These are phyloP conservation scores for Dalechampia spathulata DNA, from an alignment of 441 rosid species.

Conservation along the genomic window DNA sequence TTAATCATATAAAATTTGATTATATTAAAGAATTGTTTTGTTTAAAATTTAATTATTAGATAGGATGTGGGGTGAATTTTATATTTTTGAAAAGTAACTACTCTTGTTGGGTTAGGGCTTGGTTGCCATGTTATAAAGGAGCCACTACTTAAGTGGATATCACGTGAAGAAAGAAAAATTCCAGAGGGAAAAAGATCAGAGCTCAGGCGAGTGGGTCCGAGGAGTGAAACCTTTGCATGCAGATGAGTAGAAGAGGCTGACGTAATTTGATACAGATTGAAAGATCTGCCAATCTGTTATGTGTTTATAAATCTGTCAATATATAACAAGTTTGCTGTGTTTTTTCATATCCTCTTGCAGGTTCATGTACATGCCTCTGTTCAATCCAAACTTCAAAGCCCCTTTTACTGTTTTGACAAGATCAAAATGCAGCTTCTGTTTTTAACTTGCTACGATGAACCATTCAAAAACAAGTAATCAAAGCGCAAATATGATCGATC, in stretches of 20 bases:
- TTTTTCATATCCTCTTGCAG: neutral
- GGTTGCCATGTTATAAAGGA: neutral
- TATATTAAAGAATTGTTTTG: no score
- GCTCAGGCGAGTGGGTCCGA: neutral
- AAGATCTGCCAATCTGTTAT: neutral
- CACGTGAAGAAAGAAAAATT: neutral
- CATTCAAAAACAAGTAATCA: no score
- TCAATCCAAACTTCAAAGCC: neutral
- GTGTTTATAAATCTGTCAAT: neutral
- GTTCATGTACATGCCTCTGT: neutral
- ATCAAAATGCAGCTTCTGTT: neutral
- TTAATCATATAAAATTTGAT: no score
- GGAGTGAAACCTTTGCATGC: slow-evolving; percentile 1
- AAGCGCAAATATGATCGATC: no score
- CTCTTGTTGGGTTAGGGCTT: neutral
- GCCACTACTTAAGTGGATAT: slow-evolving; percentile 4
- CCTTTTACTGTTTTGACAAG: neutral
- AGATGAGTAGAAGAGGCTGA: neutral
- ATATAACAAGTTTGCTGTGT: neutral
- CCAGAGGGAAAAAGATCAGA: neutral
- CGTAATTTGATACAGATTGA: neutral
- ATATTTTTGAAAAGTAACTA: no score
- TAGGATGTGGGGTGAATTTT: no score
- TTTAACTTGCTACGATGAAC: neutral
- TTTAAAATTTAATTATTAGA: no score